These are phyloP conservation scores for Aaosphaeria arxii DNA, from an alignment of 2,329 filamentous ascomycete genomes.

Conservation along the genomic window DNA sequence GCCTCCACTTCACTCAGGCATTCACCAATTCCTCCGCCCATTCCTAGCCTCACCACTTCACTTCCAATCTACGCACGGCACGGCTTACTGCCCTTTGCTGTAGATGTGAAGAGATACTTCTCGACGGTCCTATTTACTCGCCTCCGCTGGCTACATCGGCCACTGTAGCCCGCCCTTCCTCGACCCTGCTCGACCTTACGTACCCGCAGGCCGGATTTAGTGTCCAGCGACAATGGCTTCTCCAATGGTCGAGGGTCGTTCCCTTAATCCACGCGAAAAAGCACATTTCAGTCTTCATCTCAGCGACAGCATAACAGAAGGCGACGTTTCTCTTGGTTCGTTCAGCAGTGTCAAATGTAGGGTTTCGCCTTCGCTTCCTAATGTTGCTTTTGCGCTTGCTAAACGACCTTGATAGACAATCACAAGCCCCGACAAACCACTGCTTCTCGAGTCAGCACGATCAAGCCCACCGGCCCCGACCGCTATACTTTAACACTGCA, in stretches of 20 bases:
- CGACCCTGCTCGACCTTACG: too few relatives aligned
- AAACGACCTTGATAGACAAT: conserved; percentile 33
- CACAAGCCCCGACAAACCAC: conserved; percentile 41
- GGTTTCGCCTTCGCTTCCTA: conserved; percentile 1
- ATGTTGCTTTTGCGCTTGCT: not conserved
- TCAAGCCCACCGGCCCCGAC: conserved; percentile 21
- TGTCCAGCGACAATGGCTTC: conserved; percentile 29
- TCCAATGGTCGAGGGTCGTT: conserved; percentile 30
- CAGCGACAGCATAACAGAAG: conserved; percentile 29
- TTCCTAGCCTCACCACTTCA: too few relatives aligned
- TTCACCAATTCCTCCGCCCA: too few relatives aligned
- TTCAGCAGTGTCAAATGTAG: conserved; percentile 37
- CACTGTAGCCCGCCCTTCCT: too few relatives aligned
- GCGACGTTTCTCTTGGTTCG: conserved; percentile 10
- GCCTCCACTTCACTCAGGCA: too few relatives aligned
- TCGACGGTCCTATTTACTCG: too few relatives aligned
- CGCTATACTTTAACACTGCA: conserved; percentile 27
- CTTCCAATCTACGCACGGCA: too few relatives aligned
- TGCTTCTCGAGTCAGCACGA: conserved; percentile 23
- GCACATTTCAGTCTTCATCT: conserved; percentile 36
- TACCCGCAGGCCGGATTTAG: too few relatives aligned
- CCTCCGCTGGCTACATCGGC: too few relatives aligned
- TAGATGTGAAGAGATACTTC: too few relatives aligned
- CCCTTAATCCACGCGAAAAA: conserved; percentile 37
- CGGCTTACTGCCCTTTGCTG: too few relatives aligned